Conservation (phyloP, 106 monocot genomes). For the Allium cepa region DNA sequence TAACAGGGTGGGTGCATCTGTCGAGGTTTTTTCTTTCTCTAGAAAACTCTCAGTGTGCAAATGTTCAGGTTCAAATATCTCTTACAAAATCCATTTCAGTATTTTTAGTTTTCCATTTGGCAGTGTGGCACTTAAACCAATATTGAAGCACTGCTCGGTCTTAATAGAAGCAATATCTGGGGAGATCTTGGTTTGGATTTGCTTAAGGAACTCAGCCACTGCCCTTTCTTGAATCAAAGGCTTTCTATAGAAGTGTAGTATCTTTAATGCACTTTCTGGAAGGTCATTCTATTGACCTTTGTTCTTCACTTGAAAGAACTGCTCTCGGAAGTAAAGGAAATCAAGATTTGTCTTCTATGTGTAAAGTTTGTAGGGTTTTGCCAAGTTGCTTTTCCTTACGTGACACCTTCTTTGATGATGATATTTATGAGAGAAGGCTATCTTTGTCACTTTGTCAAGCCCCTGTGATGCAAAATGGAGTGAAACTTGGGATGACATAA, state of each 20-base stretch:
- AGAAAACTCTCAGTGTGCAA: conserved; percentile 54
- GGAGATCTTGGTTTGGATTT: conserved; percentile 63
- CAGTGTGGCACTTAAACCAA: conserved; percentile 33
- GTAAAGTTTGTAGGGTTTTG: no score
- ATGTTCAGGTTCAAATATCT: conserved; percentile 92
- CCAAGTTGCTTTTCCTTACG: no score
- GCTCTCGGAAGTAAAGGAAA: no score
- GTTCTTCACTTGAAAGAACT: no score
- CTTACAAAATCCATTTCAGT: conserved; percentile 75
- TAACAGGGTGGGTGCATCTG: conserved; percentile 14
- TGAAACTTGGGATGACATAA: no score
- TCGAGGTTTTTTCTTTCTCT: conserved; percentile 19
- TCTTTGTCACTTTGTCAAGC: no score
- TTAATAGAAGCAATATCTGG: conserved; percentile 35
- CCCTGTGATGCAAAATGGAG: no score
- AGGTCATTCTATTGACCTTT: no score
- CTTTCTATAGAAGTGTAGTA: conserved; percentile 75
- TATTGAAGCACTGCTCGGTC: conserved; percentile 93
- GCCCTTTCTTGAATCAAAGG: conserved; percentile 72
- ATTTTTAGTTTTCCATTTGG: conserved; percentile 50
- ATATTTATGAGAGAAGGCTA: no score
- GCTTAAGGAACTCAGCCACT: conserved; percentile 46
- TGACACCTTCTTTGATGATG: no score
- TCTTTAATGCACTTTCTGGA: not conserved
- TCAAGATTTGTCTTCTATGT: no score